Base-by-base conservation (phyloP, 2,329 filamentous ascomycete species). In the Ophiocordyceps camponoti-rufipedis region DNA sequence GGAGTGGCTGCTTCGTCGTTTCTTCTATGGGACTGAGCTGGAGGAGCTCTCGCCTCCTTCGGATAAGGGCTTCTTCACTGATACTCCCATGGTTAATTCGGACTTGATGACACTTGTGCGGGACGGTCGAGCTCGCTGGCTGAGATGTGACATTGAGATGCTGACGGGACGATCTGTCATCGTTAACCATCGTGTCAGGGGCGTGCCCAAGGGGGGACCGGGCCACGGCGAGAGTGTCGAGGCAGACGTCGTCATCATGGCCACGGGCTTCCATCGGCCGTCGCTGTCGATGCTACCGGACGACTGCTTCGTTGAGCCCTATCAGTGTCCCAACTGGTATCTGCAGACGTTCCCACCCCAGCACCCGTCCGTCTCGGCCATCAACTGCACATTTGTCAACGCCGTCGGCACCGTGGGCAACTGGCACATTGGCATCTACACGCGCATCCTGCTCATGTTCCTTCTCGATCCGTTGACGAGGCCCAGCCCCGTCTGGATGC, bases 341-440 rank as follows among this genome's bases (percentile, higher is more conserved):
- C 71, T 93, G 0, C 85, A 93, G 59, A 83, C 82, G 0, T 93
- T 93, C 62, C 85, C 86, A 5, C 82, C 85, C 0, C 61, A 67
- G 4, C 80, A 88, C 51, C 75, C 80, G 0, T 80, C 76, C 32
- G 71, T 93, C 43, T 86, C 80, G 50, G 80, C 80, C 50, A 88
- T 85, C 62, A 93, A 94, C 62, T 73, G 81, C 66, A 91, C 85
- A 0, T 93, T 88, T 52, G 68, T 87, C 46, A 78, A 82, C 45
- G 85, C 79, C 4, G 88, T 91, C 47, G 85, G 84, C 1, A 82
- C 81, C 0, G 83, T 91, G 1, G 82, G 85, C 0, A 88, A 91
- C 59, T 89, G 83, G 72, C 85, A 93, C 55, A 89, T 93, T 42
- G 86, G 85, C 5, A 89, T 93, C 54, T 93, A 91, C 64, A 93